Evolutionary conservation across 129 eudicot genomes (phyloP).

Genomic region (Mikania micrantha): DNA sequence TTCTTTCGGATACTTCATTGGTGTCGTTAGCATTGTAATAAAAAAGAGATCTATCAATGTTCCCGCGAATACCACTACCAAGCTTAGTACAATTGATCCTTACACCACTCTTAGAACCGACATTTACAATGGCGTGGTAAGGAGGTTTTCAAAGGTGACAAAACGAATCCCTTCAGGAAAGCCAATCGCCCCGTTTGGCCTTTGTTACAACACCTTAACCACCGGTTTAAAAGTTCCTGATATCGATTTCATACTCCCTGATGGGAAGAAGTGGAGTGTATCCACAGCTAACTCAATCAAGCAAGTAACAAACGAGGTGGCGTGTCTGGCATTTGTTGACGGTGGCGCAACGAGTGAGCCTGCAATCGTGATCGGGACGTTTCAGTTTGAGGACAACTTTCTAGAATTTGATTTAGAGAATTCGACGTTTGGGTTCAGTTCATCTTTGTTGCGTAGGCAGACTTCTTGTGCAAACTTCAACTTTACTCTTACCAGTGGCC

Average conservation of each 20-base stretch:
- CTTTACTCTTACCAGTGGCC: background rate
- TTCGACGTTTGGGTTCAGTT: background rate
- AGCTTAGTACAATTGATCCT: too few species aligned
- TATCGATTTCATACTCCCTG: background rate
- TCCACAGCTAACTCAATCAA: background rate
- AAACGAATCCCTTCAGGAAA: background rate
- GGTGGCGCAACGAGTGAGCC: constrained; percentile 9
- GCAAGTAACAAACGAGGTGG: constrained; percentile 8
- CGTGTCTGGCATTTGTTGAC: constrained; percentile 11
- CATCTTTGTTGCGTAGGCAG: background rate
- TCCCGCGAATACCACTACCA: too few species aligned
- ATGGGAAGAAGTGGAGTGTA: background rate
- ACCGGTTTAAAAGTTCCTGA: background rate
- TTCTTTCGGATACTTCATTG: too few species aligned
- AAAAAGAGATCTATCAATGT: too few species aligned
- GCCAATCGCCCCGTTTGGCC: background rate
- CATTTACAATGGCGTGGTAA: too few species aligned
- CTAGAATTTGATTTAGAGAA: background rate
- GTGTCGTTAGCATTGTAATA: too few species aligned
- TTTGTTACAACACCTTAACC: background rate
- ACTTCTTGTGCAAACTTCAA: background rate
- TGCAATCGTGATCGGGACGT: constrained; percentile 31
- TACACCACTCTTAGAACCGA: too few species aligned
- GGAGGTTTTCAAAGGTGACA: too few species aligned
- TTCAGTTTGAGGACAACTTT: constrained; percentile 28